phyloP scores from a whole-genome alignment of 2,329 filamentous ascomycete species.

The Metarhizium robertsii region DNA sequence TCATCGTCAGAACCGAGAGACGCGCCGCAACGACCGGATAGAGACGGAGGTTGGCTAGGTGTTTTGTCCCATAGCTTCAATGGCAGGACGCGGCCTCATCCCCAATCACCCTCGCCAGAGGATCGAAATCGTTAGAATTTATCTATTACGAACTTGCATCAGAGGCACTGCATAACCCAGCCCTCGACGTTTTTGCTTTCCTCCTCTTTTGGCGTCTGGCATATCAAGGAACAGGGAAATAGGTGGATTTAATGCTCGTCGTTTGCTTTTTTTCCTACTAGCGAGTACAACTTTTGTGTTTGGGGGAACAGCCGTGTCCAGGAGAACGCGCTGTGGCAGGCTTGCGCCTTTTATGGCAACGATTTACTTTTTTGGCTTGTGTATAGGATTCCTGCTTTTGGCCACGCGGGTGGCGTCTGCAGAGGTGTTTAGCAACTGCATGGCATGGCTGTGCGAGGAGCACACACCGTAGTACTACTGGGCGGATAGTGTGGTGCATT shows the following conservation, averaged over 20 bases:
- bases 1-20: constrained; percentile 12
- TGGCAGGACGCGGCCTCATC: constrained; percentile 11
- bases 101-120: constrained; percentile 14
- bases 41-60: constrained; percentile 28
- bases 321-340: not conserved
- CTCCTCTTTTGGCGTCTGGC: not conserved
- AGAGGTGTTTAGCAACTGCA: not conserved
- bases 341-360: not conserved
- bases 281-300: not conserved
- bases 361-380: not conserved
- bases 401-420: not conserved
- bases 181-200: not conserved
- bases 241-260: not conserved
- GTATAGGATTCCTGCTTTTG: not conserved
- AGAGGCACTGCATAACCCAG: not conserved
- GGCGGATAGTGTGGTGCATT: not conserved
- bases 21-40: constrained; percentile 10
- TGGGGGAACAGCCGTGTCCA: not conserved
- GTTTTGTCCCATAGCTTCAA: constrained; percentile 24
- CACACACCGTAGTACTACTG: not conserved
- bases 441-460: constrained; percentile 1
- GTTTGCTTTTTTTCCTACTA: not conserved
- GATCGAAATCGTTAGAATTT: constrained; percentile 11
- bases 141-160: constrained; percentile 7
- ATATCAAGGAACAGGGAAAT: not conserved